Base-by-base conservation (phyloP, 805 yeast genomes). In the Sugiyamaella mastotermitis region DNA sequence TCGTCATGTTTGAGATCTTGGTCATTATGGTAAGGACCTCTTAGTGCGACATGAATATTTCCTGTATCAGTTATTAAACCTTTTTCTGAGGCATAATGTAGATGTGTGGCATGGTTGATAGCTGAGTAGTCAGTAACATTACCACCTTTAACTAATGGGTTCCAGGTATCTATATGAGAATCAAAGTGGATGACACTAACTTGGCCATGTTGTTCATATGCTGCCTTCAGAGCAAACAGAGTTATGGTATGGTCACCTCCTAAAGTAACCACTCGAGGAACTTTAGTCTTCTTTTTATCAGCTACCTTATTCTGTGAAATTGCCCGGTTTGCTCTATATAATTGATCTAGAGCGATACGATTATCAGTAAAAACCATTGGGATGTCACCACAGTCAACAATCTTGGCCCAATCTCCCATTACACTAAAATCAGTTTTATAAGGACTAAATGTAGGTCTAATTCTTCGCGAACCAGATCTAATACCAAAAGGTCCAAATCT, bases 181-280 rank as follows among this genome's bases (percentile, higher is more conserved):
- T 78, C 84, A 45, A 78, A 78, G 52, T 78, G 73, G 77, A 59
- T 81, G 86, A 81, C 73, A 17, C 81, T 74, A 28, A 82, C 57
- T 18, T 71, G 72, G 1, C 86, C 87, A 52, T 80, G 74, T n/a
- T 70, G 52, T 40, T 71, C 62, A 47, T 72, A 58, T 38, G 78
- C 63, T 0, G 82, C 77, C 50, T 86, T 66, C 35, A 80, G 57
- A 44, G 78, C 81, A 3, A 87, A 85, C 32, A 81, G 63, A 30
- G 80, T 64, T n/a, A 80, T 72, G 3, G 84, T 75, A 55, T 81
- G 90, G 49, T 82, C 90, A 30, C 90, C 90, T 10, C 90, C 90
- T 22, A 81, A 61, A 0, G 82, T 79, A 17, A 81, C 68, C 31
- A 74, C 66, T 43, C 80, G 64, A 16, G 90, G 88, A 18, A 23